Conservation (phyloP, 1,284 basidiomycete genomes). For the Anthracocystis walkeri region DNA sequence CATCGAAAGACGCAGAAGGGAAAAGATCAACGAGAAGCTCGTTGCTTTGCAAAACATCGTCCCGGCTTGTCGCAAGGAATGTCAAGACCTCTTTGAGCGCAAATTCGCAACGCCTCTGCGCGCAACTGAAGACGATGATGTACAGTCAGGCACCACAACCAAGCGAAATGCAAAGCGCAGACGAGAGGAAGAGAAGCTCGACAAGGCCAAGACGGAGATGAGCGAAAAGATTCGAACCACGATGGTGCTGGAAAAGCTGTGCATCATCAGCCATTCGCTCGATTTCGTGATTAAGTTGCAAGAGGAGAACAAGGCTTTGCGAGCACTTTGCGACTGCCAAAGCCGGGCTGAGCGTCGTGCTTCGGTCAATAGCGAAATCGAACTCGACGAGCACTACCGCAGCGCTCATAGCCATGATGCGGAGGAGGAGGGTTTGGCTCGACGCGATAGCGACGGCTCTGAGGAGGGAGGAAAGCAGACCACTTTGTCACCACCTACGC, state of each 20-base stretch:
- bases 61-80: slow-evolving; percentile 65
- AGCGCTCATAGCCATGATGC: slow-evolving; percentile 19
- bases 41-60: slow-evolving; percentile 60
- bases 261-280: slow-evolving; percentile 65
- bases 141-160: neutral
- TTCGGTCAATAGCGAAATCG: slow-evolving; percentile 17
- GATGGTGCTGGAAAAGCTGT: slow-evolving; percentile 67
- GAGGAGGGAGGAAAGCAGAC: neutral
- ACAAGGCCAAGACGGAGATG: slow-evolving; percentile 35
- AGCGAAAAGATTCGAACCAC: slow-evolving; percentile 39
- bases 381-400: slow-evolving; percentile 40
- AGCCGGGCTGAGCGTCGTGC: slow-evolving; percentile 10
- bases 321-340: slow-evolving; percentile 38
- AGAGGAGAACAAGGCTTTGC: slow-evolving; percentile 40
- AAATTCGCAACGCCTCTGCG: slow-evolving; percentile 27
- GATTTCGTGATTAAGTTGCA: slow-evolving; percentile 52
- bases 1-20: slow-evolving; percentile 66
- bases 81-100: slow-evolving; percentile 55
- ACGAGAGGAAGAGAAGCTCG: slow-evolving; percentile 32
- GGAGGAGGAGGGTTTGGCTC: neutral
- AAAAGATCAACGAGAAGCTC: slow-evolving; percentile 69
- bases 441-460: neutral
- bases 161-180: slow-evolving; percentile 27
- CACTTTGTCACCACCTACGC: slow-evolving; percentile 7
- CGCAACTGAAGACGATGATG: slow-evolving; percentile 10